These are phyloP conservation scores for Suillus subaureus DNA, from an alignment of 768 basidiomycete genomes.

Conservation along the genomic window DNA sequence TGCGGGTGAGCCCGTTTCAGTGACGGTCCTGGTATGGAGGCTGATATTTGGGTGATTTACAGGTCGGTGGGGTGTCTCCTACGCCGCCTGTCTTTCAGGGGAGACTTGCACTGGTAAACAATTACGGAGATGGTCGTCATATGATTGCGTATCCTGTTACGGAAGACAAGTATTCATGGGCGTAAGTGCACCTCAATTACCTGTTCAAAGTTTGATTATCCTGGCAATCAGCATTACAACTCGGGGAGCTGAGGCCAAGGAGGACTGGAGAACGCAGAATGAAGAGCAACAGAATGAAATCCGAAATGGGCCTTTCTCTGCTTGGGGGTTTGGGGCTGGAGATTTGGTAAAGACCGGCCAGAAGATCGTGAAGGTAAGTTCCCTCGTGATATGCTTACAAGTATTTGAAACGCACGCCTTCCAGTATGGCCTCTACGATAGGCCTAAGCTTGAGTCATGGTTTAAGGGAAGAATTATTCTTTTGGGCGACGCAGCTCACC, in stretches of 20 bases:
- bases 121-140: constrained; percentile 40
- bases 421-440: constrained; percentile 47
- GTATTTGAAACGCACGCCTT: background rate
- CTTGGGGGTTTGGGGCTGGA: constrained; percentile 21
- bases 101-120: constrained; percentile 32
- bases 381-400: background rate
- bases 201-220: background rate
- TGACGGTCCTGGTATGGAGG: background rate
- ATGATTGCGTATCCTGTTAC: constrained; percentile 39
- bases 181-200: constrained; percentile 27
- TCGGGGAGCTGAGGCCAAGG: constrained; percentile 38
- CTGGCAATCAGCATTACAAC: constrained; percentile 4
- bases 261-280: constrained; percentile 44
- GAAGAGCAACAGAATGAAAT: constrained; percentile 23
- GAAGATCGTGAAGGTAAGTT: constrained; percentile 21
- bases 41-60: background rate
- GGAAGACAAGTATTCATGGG: constrained; percentile 38
- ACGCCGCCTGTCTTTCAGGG: constrained; percentile 19
- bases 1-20: constrained; percentile 32
- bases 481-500: constrained; percentile 49
- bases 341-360: constrained; percentile 18
- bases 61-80: constrained; percentile 40
- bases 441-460: constrained; percentile 43
- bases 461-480: constrained; percentile 43
- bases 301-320: constrained; percentile 18